These are phyloP conservation scores for Babesia gibsoni DNA, from an alignment of 169 alveolate genomes.

Conservation along the genomic window DNA sequence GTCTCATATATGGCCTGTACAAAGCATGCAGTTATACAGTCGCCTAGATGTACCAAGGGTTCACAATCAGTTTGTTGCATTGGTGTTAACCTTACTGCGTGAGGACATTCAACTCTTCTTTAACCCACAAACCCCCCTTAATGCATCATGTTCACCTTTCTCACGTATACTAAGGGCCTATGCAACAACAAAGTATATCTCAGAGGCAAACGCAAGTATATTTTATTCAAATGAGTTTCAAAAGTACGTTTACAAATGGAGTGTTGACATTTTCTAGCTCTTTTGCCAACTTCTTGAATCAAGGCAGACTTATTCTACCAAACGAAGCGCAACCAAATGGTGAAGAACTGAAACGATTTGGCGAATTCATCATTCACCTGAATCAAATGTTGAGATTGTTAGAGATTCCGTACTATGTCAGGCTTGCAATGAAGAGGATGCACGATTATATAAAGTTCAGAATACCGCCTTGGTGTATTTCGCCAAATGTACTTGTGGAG, in stretches of 20 bases:
- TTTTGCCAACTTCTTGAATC: constrained; percentile 13
- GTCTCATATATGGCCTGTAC: not conserved
- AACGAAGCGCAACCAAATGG: constrained; percentile 7
- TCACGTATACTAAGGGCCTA: constrained; percentile 37
- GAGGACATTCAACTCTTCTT: constrained; percentile 52
- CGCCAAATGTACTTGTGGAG: constrained; percentile 49
- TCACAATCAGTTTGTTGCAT: constrained; percentile 51
- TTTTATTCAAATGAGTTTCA: constrained; percentile 26
- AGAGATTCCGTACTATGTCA: constrained; percentile 12
- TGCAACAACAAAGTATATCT: constrained; percentile 3
- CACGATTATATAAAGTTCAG: constrained; percentile 44
- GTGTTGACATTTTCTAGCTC: not conserved
- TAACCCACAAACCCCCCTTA: constrained; percentile 48
- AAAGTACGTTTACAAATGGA: not conserved
- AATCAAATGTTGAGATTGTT: constrained; percentile 7
- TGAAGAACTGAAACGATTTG: constrained; percentile 23
- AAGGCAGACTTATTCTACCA: constrained; percentile 1
- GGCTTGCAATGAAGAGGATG: constrained; percentile 45
- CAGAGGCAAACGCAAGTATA: constrained; percentile 24
- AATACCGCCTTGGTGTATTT: constrained; percentile 53
- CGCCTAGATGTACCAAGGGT: constrained; percentile 25
- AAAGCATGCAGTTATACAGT: constrained; percentile 13
- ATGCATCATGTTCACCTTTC: constrained; percentile 55
- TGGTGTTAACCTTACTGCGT: constrained; percentile 36
- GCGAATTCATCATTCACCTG: constrained; percentile 34